A percentile compares a stretch with the other conserved stretches of the same genome.
Conservation (phyloP, 345 rosid species). For the Heritiera fomes region DNA sequence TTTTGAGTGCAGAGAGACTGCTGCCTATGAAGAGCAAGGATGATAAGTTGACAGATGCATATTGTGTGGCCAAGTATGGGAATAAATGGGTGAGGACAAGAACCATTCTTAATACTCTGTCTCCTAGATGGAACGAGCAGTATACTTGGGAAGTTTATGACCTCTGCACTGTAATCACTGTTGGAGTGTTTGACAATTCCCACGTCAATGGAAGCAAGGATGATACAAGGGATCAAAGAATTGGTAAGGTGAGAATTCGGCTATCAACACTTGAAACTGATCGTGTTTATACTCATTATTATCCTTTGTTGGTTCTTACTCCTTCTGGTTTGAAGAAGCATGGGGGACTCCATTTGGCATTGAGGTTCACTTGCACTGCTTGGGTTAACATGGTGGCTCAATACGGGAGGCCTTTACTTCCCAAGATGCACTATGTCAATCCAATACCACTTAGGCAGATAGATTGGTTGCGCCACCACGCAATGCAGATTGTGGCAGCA, state of each 20-base stretch:
- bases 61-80: constrained; percentile 95
- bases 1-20: constrained; percentile 77
- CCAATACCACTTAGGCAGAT: constrained; percentile 77
- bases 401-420: constrained; percentile 86
- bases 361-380: constrained; percentile 83
- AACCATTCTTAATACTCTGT: constrained; percentile 74
- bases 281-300: constrained; percentile 86
- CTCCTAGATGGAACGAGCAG: constrained; percentile 91
- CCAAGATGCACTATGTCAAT: constrained; percentile 87
- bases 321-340: constrained; percentile 73
- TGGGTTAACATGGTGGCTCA: constrained; percentile 87
- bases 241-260: constrained; percentile 92
- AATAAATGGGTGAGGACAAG: constrained; percentile 97
- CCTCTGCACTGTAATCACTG: constrained; percentile 86
- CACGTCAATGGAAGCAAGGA: constrained; percentile 73
- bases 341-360: constrained; percentile 91
- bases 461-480: constrained; percentile 80
- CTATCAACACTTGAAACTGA: constrained; percentile 85
- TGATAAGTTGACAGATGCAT: constrained; percentile 77
- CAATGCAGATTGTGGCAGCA: constrained; percentile 78
- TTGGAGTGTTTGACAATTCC: constrained; percentile 82
- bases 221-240: constrained; percentile 66
- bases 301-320: constrained; percentile 78
- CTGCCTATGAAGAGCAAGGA: constrained; percentile 86
- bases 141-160: constrained; percentile 97